Base-by-base conservation (phyloP, 1,284 basidiomycete species). In the Butyriboletus appendiculatus region DNA sequence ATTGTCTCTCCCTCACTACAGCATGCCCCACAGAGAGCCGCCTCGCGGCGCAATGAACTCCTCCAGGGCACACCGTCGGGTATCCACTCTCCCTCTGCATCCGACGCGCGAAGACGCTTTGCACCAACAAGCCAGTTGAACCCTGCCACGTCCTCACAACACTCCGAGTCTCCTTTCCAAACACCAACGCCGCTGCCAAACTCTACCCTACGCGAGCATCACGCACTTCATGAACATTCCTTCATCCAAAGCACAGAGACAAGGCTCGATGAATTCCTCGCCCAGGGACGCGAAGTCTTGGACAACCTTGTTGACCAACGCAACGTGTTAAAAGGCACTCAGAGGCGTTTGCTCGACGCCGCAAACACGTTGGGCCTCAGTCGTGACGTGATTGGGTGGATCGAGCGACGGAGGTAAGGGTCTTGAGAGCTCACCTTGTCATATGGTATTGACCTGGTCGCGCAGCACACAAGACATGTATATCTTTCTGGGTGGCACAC, bases 281-380 rank as follows among this genome's bases (percentile, higher is more conserved):
- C 92, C 1, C 95, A 97, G 69, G 95, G 96, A 2, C 79, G 88
- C 57, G 92, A 94, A 22, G 93, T 94, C 33, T 72, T 96, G 60
- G 92, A 95, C 58, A 95, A 94, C 67, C 75, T 98, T 37, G 85
- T 92, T 40, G 94, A 95, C 70, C 95, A 98, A 74, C 79, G 92
- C 53, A 90, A 90, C 62, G 86, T 97, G 69, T 75, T 98, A 57
- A 97, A 97, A 73, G 94, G 94, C 8, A 96, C 95, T 0, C 89
- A 92, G 66, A 81, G 84, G 60, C 80, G 90, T 54, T 71, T 98
- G 45, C 72, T 96, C 53, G 87, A 92, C 67, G 89, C 93, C 39
- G 95, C 95, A 40, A 97, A 97, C 73, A 96, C 94, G 16, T 73
- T 98, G 45, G 96, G 96, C 0, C 74, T 98, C 64, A 94, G 93